A percentile compares a stretch with the other conserved stretches of the same genome.
These are phyloP conservation scores for Jasminum sambac DNA, from an alignment of 257 asterid species.

Conservation along the genomic window DNA sequence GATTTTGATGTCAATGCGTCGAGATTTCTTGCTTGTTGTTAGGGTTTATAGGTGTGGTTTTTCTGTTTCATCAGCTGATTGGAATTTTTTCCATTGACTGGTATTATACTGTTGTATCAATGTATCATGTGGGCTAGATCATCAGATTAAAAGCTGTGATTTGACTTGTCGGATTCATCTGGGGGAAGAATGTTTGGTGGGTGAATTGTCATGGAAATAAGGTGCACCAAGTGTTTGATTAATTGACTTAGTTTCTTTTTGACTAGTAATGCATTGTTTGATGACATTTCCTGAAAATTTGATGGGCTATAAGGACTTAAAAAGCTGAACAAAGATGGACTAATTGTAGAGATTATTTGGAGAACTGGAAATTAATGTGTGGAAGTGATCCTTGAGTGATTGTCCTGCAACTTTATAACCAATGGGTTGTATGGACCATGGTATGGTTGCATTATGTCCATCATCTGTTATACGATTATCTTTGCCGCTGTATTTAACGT, in stretches of 20 bases:
- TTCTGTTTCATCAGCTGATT: constrained; percentile 19
- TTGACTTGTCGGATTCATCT: constrained; percentile 30
- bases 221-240: background rate
- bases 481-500: background rate
- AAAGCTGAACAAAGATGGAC: background rate
- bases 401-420: constrained; percentile 12
- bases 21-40: constrained; percentile 17
- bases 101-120: constrained; percentile 20
- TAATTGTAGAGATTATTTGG: background rate
- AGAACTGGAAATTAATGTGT: background rate
- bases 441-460: background rate
- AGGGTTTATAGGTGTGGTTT: constrained; percentile 22
- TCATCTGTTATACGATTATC: background rate
- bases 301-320: background rate
- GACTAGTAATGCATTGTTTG: background rate
- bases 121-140: constrained; percentile 43
- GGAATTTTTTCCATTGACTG: constrained; percentile 19
- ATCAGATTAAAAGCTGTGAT: constrained; percentile 33
- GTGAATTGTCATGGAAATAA: background rate
- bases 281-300: background rate
- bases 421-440: constrained; percentile 2
- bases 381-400: constrained; percentile 5
- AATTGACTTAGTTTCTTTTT: background rate
- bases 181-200: background rate
- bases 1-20: constrained; percentile 13